Evolutionary conservation across 129 eudicot species (phyloP).

Genomic region (Chrysanthemum lavandulifolium): DNA sequence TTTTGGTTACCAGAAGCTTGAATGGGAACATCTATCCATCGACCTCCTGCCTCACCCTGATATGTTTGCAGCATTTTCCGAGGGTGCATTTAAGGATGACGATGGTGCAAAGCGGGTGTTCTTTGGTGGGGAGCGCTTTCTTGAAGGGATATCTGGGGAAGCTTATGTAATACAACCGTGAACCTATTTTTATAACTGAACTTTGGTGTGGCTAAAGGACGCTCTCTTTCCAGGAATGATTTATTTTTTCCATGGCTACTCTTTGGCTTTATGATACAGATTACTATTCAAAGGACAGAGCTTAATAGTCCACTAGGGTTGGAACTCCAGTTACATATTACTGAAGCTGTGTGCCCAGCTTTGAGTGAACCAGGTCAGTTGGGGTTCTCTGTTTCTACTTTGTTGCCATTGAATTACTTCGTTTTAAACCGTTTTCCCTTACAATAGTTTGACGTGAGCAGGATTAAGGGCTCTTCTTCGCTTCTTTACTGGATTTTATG

Average conservation of each 20-base stretch:
- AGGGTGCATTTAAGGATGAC: constrained; percentile 79
- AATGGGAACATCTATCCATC: constrained; percentile 89
- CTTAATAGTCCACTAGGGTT: constrained; percentile 89
- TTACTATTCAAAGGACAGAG: constrained; percentile 88
- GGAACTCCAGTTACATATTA: constrained; percentile 81
- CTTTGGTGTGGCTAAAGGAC: constrained; percentile 24
- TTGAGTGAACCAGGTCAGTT: constrained; percentile 94
- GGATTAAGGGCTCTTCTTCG: constrained; percentile 98
- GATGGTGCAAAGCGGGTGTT: constrained; percentile 95
- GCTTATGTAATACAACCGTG: constrained; percentile 74
- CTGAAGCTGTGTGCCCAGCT: constrained; percentile 97
- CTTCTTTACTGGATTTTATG: constrained; percentile 79
- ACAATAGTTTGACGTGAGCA: constrained; percentile 37
- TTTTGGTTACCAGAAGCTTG: constrained; percentile 77
- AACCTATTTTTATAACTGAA: constrained; percentile 28
- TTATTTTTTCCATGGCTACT: constrained; percentile 15
- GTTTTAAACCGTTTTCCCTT: constrained; percentile 13
- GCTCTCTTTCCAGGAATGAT: constrained; percentile 9
- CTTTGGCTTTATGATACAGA: constrained; percentile 47
- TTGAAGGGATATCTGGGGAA: constrained; percentile 97
- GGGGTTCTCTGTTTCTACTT: constrained; percentile 8
- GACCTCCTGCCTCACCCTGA: constrained; percentile 99
- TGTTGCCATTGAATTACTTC: constrained; percentile 11
- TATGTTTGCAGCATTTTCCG: constrained; percentile 73
- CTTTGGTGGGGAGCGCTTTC: constrained; percentile 95